A percentile compares a stretch with the other conserved stretches of the same genome.
These are phyloP conservation scores for Populus hybrid DNA, from an alignment of 441 rosid genomes.

Conservation along the genomic window DNA sequence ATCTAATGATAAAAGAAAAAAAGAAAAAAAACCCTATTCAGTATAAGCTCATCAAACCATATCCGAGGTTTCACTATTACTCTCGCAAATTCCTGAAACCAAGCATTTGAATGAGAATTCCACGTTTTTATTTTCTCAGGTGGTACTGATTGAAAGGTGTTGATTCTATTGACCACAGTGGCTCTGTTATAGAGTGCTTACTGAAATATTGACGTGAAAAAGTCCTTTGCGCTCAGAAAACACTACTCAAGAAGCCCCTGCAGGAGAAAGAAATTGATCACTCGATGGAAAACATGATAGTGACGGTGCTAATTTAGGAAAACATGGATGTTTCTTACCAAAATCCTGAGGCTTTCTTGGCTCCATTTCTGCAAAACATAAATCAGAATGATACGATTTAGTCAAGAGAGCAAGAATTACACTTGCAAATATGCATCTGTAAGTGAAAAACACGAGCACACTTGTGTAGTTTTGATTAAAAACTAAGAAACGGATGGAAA, in stretches of 20 bases:
- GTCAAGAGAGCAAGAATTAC: background rate
- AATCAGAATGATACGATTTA: background rate
- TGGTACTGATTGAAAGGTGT: background rate
- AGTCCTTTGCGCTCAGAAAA: slow-evolving; percentile 29
- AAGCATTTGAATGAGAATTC: background rate
- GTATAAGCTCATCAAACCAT: background rate
- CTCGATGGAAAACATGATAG: background rate
- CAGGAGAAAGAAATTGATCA: slow-evolving; percentile 12
- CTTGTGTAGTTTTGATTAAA: background rate
- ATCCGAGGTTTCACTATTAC: background rate
- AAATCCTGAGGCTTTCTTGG: slow-evolving; percentile 67
- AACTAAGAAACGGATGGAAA: background rate
- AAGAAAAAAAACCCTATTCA: background rate
- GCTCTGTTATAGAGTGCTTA: background rate
- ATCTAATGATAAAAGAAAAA: background rate
- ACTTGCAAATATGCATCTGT: background rate
- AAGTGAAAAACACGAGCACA: background rate
- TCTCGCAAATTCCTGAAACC: background rate
- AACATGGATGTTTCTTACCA: slow-evolving; percentile 46
- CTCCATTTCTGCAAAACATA: slow-evolving; percentile 45
- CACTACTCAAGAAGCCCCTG: slow-evolving; percentile 72
- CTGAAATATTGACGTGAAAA: background rate
- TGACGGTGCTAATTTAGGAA: background rate
- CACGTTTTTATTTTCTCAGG: background rate
- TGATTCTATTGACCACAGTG: background rate